Evolutionary conservation across 768 basidiomycete species (phyloP), one percentile per base, ranked within the genome.

Genomic region (Favolaschia claudopus): DNA sequence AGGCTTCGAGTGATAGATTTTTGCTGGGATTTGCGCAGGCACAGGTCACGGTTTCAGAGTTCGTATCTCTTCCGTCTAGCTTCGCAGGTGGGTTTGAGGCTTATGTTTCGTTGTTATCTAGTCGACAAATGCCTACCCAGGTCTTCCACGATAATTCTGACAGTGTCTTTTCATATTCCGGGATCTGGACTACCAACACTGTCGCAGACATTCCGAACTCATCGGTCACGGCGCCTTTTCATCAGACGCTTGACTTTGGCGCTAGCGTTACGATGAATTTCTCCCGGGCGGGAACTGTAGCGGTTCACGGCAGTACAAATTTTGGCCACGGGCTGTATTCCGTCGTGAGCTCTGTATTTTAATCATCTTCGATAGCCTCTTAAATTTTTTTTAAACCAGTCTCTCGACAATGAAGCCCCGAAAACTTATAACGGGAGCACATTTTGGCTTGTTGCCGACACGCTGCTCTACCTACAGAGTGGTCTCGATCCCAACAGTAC

Each of bases 381-480:
- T 7, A 24, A 37, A 32, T 37, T 37, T 22, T 33, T n/a, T 4
- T 8, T 17, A 14, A 24, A 12, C 27, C n/a, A 60, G 58, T 40
- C 46, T 1, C n/a, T 60, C 37, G 58, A 60, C n/a, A 33, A 55
- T 27, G 47, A 4, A 13, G 15, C 15, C 15, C 52, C 58, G 3
- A 43, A 53, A 20, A 44, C 28, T 31, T 54, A 34, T 19, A 60
- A 60, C 34, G 58, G 15, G 15, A 60, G 58, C 40, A 54, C 58
- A 4, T 34, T 42, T 24, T 60, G 58, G 52, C 58, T 60, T 0
- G 52, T 60, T 4, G 33, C 45, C 2, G 17, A 54, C 17, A 49
- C 58, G 6, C 29, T 38, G 46, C 22, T 55, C 17, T 60, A 38
- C 40, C 44, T 60, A 20, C 52, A 55, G 44, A 28, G 52, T 8